Evolutionary conservation across 768 basidiomycete species (phyloP), one percentile per base, ranked within the genome.

Genomic region (Tubosaeta sp.): DNA sequence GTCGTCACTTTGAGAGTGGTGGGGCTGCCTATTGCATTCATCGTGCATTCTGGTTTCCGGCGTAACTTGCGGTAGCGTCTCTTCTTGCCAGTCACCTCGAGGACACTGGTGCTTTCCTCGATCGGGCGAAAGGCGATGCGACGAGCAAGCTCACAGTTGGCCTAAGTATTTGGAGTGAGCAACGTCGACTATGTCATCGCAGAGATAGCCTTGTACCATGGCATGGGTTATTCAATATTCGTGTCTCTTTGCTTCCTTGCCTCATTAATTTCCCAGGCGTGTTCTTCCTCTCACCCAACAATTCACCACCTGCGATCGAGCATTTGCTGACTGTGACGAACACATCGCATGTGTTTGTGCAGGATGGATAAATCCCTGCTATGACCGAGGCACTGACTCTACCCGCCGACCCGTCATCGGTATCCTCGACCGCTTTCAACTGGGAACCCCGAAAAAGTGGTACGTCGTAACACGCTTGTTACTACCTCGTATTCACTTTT

Each of bases 301-400:
- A 80, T 62, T 79, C 78, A 0, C 67, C 75, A 1, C 63, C 70
- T 4, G 79, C 77, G 5, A 71, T 76, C 22, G 76, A 76, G 0
- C 73, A 79, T 55, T 67, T 82, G 22, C 62, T 78, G 53, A 54
- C 57, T 1, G 46, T 41, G 37, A 68, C 66, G 3, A 50, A 57
- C 32, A 50, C 59, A 12, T 56, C 61, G 1, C 57, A 61, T 33
- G 25, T 68, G 19, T 58, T 68, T 12, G 64, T 64, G 22, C 65
- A 66, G 41, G 53, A 66, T 1, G 6, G 33, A 0, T 22, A 55
- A 13, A 22, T 55, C 19, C 29, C 57, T 45, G 56, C 56, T 37
- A 62, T 57, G 1, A 27, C 55, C 5, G 53, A 48, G 1, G 56
- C n/a, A n/a, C n/a, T n/a, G n/a, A n/a, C n/a, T n/a, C n/a, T 55